A percentile compares a stretch with the other conserved stretches of the same genome.
phyloP scores from a whole-genome alignment of 2,329 filamentous ascomycete genomes.

The Coniella lustricola region DNA sequence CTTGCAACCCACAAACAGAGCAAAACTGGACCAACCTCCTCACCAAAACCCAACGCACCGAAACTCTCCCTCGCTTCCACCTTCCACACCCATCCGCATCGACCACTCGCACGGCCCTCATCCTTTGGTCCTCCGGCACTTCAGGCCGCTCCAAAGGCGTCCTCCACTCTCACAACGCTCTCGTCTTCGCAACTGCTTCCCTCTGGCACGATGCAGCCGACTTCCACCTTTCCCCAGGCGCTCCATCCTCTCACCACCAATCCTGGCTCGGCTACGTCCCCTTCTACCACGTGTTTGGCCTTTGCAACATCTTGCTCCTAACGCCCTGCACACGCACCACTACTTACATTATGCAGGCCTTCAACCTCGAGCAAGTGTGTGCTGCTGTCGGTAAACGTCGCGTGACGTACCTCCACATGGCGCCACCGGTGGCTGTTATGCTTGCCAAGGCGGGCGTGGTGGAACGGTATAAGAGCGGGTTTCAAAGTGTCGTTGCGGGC shows the following conservation, averaged over 20 bases:
- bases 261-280: conserved; percentile 58
- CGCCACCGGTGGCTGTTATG: conserved; percentile 64
- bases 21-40: conserved; percentile 57
- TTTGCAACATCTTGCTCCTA: conserved; percentile 50
- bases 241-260: too few relatives aligned
- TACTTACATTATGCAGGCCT: conserved; percentile 64
- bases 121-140: conserved; percentile 50
- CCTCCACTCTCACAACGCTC: conserved; percentile 62
- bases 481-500: conserved; percentile 48
- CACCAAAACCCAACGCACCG: neutral
- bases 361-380: conserved; percentile 61
- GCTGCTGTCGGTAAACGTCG: conserved; percentile 50
- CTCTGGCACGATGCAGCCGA: conserved; percentile 42
- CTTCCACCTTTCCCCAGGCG: conserved; percentile 28
- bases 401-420: conserved; percentile 59
- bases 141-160: conserved; percentile 73
- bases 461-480: conserved; percentile 39
- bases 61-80: conserved; percentile 25
- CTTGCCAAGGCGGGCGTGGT: conserved; percentile 65
- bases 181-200: conserved; percentile 47
- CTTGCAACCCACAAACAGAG: conserved; percentile 25
- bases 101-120: conserved; percentile 49
- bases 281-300: conserved; percentile 61
- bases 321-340: conserved; percentile 45
- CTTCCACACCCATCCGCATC: conserved; percentile 35